Evolutionary conservation across 2,329 filamentous ascomycete species (phyloP), one percentile per base, ranked within the genome.

Genomic region (Epichloe aotearoae): DNA sequence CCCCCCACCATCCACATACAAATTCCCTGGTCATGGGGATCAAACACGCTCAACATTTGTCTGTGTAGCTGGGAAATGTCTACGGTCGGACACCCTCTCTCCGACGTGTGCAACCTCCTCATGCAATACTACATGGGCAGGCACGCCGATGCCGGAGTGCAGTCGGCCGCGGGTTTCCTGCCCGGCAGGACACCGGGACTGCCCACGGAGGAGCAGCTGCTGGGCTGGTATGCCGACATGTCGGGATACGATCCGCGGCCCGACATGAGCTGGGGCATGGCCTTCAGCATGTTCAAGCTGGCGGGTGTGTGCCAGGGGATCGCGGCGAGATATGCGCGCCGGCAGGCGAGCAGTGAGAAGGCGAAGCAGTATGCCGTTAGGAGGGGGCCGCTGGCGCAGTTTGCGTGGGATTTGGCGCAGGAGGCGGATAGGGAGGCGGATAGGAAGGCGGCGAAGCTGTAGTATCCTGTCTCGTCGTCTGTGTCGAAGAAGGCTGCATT

Each of bases 71-170:
- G 91, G 91, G 93, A 97, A 72, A 95, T 98, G 88, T 89, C 88
- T 37, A 97, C 93, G 0, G 83, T 96, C 50, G 93, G 93, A n/a
- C 91, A 98, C 66, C 93, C 23, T 1, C 77, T 97, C 20, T 91
- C 86, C 5, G 93, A 98, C 64, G 73, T 97, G 40, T 83, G 83
- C 66, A 97, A 97, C 68, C 73, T 97, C 17, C 55, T 72, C 48
- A 70, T 61, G 50, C 68, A 65, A 48, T 72, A 69, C 59, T 70
- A 66, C 61, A 64, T 63, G 48, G 63, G 67, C 36, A 58, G 61
- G 47, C 47, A 58, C 36, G 47, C 56, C 11, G 59, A 54, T 23
- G 54, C 58, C 8, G 51, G 56, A 6, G 56, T 58, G 17, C 53
- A 57, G 50, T 68, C 61, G 55, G 52, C 69, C 61, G 64, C 23